phyloP scores from a whole-genome alignment of 176 grass and related monocot species.

The Pontederia paniculata region DNA sequence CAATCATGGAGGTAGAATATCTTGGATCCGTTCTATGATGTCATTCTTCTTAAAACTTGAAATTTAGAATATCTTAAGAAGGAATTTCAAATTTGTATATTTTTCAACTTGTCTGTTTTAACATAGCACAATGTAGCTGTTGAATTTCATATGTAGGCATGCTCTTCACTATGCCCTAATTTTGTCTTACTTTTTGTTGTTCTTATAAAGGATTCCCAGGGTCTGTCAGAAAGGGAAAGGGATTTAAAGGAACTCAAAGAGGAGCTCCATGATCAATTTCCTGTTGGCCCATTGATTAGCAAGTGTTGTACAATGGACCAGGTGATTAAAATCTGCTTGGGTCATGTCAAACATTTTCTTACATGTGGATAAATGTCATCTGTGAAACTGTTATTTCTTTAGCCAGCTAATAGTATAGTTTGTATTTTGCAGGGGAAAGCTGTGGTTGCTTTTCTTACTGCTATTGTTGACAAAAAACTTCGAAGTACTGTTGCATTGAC shows the following conservation, averaged over 20 bases:
- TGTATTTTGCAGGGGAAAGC: slow-evolving; percentile 51
- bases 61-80: no score
- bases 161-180: background rate
- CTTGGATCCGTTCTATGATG: background rate
- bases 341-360: background rate
- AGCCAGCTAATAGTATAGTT: slow-evolving; percentile 2
- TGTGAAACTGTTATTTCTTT: background rate
- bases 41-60: background rate
- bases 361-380: background rate
- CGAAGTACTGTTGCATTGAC: slow-evolving; percentile 71
- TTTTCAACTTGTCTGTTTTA: no score
- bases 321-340: slow-evolving; percentile 25
- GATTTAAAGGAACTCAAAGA: slow-evolving; percentile 80
- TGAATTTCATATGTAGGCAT: no score
- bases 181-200: background rate
- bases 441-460: slow-evolving; percentile 77
- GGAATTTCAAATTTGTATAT: no score
- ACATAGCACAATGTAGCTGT: no score
- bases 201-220: slow-evolving; percentile 59
- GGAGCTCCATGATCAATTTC: slow-evolving; percentile 68
- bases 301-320: slow-evolving; percentile 96
- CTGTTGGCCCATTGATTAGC: slow-evolving; percentile 81
- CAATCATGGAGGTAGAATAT: slow-evolving; percentile 41
- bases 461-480: slow-evolving; percentile 89
- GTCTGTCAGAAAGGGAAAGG: slow-evolving; percentile 66